A percentile compares a stretch with the other conserved stretches of the same genome.
Evolutionary conservation across 495 filamentous ascomycete genomes (phyloP).

Genomic region (Coniosporium apollinis): DNA sequence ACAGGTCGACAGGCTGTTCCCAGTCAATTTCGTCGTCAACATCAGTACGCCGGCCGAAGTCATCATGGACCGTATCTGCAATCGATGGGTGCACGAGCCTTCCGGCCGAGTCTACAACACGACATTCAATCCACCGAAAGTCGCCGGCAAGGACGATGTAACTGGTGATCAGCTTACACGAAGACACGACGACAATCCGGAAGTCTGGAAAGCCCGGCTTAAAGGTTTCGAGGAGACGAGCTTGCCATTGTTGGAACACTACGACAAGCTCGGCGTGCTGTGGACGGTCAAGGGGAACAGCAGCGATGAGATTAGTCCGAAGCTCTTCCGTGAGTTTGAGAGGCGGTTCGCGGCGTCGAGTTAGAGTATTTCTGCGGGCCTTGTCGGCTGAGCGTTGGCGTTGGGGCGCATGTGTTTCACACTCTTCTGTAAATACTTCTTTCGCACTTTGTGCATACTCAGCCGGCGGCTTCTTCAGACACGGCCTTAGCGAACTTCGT

Average conservation of each 20-base stretch:
- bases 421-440: too few relatives aligned
- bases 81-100: slow-evolving; percentile 85
- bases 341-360: slow-evolving; percentile 46
- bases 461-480: too few relatives aligned
- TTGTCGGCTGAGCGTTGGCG: too few relatives aligned
- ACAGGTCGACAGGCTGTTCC: slow-evolving; percentile 59
- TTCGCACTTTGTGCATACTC: too few relatives aligned
- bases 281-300: slow-evolving; percentile 76
- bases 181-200: slow-evolving; percentile 67
- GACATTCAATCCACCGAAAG: slow-evolving; percentile 70
- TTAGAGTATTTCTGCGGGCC: too few relatives aligned
- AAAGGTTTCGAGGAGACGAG: slow-evolving; percentile 76
- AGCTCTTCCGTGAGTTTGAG: slow-evolving; percentile 65
- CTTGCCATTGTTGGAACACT: slow-evolving; percentile 71
- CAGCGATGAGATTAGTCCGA: slow-evolving; percentile 85
- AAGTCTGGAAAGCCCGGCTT: slow-evolving; percentile 67
- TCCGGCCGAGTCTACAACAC: slow-evolving; percentile 90
- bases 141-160: slow-evolving; percentile 69
- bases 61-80: slow-evolving; percentile 74
- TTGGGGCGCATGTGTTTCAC: too few relatives aligned
- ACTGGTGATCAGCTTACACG: slow-evolving; percentile 79
- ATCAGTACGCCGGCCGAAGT: slow-evolving; percentile 51
- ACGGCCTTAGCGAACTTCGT: too few relatives aligned
- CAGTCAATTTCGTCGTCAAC: slow-evolving; percentile 79
- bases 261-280: slow-evolving; percentile 68